These are phyloP conservation scores for Acacia acuminata DNA, from an alignment of 306 rosid species.

Conservation along the genomic window DNA sequence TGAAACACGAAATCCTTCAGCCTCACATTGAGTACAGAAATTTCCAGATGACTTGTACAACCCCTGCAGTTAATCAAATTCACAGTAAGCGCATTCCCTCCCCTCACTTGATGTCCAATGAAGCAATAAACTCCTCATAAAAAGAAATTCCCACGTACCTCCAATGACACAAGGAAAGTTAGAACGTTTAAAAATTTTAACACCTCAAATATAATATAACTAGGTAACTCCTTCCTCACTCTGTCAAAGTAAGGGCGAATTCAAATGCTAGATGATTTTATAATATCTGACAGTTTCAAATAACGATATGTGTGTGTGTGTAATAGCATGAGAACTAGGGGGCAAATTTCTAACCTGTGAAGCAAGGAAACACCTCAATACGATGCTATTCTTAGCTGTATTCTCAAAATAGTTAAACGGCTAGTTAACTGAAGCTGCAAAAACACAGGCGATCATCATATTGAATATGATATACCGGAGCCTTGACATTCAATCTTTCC, in stretches of 20 bases:
- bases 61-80: constrained; percentile 62
- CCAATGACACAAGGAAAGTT: constrained; percentile 47
- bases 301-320: background rate
- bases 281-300: constrained; percentile 12
- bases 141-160: constrained; percentile 49
- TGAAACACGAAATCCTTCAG: constrained; percentile 85
- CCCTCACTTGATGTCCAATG: constrained; percentile 5
- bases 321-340: background rate
- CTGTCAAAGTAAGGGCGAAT: constrained; percentile 50
- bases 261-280: constrained; percentile 18
- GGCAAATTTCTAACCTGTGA: constrained; percentile 55
- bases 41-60: constrained; percentile 92
- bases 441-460: constrained; percentile 24
- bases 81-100: constrained; percentile 16
- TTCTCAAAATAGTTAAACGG: constrained; percentile 31
- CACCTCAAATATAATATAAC: constrained; percentile 25
- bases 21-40: constrained; percentile 99
- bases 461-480: background rate
- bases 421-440: constrained; percentile 54
- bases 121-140: background rate
- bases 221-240: constrained; percentile 43
- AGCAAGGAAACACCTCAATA: constrained; percentile 53
- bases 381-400: constrained; percentile 47
- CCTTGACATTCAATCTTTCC: constrained; percentile 2
- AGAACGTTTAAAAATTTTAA: constrained; percentile 5